Conservation (phyloP, 176 grass and related monocot genomes). For the Triticum turgidum region DNA sequence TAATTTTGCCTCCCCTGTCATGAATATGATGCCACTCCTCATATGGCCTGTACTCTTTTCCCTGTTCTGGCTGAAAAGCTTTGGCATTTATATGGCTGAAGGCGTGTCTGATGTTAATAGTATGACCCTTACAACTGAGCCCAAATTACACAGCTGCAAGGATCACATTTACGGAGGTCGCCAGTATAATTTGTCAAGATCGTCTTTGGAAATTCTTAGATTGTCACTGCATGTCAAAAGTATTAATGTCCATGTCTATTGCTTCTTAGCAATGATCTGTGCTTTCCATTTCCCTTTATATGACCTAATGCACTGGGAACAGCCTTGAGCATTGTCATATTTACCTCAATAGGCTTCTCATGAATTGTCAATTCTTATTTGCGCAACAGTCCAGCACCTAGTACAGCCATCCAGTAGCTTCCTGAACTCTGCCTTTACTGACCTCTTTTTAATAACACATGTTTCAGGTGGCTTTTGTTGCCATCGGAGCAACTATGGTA, state of each 20-base stretch:
- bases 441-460: slow-evolving; percentile 21
- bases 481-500: slow-evolving; percentile 98
- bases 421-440: not conserved
- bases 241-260: not conserved
- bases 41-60: not conserved
- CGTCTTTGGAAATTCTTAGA: no score
- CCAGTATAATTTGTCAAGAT: not conserved
- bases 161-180: not conserved
- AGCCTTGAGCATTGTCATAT: not conserved
- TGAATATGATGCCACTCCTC: not conserved
- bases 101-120: not conserved
- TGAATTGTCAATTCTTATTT: not conserved
- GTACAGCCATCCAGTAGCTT: not conserved
- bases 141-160: not conserved
- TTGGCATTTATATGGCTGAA: not conserved
- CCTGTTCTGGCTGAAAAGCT: not conserved
- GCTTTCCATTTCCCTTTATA: not conserved
- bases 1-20: not conserved
- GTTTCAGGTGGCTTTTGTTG: slow-evolving; percentile 87
- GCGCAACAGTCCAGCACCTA: not conserved
- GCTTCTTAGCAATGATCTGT: not conserved
- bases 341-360: not conserved
- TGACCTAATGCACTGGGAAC: not conserved
- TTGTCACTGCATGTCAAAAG: not conserved
- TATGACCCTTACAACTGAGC: not conserved